phyloP scores from a whole-genome alignment of 805 yeast species.

The Tetrapisispora namnaoensis region DNA sequence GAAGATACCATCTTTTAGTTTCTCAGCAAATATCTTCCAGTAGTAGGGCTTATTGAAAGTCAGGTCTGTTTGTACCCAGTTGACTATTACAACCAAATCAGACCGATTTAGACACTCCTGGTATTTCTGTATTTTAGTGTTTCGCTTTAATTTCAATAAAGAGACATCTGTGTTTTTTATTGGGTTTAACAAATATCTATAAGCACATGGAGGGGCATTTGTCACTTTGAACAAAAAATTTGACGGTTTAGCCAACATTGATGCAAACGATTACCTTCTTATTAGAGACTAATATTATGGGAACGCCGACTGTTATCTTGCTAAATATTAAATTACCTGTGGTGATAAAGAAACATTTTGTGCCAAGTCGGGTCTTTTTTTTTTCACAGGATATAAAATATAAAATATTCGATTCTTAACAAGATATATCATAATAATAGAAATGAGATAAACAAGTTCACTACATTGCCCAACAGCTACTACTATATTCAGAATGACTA shows the following conservation, averaged over 20 bases:
- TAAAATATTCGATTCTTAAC: background rate
- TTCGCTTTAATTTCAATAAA: background rate
- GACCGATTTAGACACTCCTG: background rate
- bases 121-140: background rate
- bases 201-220: slow-evolving; percentile 3
- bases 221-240: background rate
- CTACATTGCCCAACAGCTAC: too few relatives aligned
- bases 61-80: slow-evolving; percentile 1
- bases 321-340: too few relatives aligned
- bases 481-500: too few relatives aligned
- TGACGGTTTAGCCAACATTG: background rate
- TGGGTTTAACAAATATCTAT: background rate
- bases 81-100: background rate
- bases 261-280: background rate
- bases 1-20: background rate
- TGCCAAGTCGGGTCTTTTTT: background rate
- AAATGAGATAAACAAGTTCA: too few relatives aligned
- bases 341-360: too few relatives aligned
- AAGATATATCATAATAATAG: too few relatives aligned
- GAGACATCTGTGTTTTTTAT: background rate
- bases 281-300: too few relatives aligned
- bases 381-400: background rate
- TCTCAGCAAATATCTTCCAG: slow-evolving; percentile 7
- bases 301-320: too few relatives aligned
- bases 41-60: slow-evolving; percentile 1